Conservation (phyloP, 352 stramenopile species). For the Phytophthora pini region DNA sequence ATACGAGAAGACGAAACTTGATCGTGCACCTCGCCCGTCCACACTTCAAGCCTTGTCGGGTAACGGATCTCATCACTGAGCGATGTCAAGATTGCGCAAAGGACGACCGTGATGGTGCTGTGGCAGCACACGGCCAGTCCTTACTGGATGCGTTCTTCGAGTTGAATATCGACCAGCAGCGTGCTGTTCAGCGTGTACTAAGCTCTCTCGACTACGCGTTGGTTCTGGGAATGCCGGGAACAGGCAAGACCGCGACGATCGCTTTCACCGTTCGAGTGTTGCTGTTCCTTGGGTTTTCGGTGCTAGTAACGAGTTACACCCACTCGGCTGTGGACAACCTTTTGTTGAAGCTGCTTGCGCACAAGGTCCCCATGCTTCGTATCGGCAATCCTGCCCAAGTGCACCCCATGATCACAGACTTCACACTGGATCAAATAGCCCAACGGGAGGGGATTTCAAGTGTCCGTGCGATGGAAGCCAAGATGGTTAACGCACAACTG, state of each 20-base stretch:
- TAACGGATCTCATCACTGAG: constrained; percentile 52
- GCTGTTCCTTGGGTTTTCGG: constrained; percentile 90
- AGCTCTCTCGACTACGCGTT: constrained; percentile 94
- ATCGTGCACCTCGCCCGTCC: constrained; percentile 70
- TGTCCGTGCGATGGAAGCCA: constrained; percentile 54
- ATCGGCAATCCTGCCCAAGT: constrained; percentile 80
- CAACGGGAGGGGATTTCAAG: constrained; percentile 38
- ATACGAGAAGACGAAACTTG: constrained; percentile 59
- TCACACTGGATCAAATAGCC: constrained; percentile 54
- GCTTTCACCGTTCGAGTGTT: constrained; percentile 94
- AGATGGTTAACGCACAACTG: constrained; percentile 57
- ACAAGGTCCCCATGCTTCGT: constrained; percentile 73
- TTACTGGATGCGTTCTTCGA: constrained; percentile 61
- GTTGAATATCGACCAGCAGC: constrained; percentile 84
- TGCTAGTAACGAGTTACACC: constrained; percentile 98
- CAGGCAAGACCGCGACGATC: constrained; percentile 97
- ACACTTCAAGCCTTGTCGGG: constrained; percentile 58
- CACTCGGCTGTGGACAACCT: constrained; percentile 98
- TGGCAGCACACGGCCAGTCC: constrained; percentile 24
- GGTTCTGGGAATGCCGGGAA: constrained; percentile 95
- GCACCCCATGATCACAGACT: constrained; percentile 66
- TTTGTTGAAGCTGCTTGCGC: constrained; percentile 91
- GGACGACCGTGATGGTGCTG: constrained; percentile 15
- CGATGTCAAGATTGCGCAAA: constrained; percentile 33
- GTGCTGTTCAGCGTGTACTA: constrained; percentile 75